A percentile compares a stretch with the other conserved stretches of the same genome.
Conservation (phyloP, 2,329 filamentous ascomycete genomes). For the Hymenoscyphus fraxineus region DNA sequence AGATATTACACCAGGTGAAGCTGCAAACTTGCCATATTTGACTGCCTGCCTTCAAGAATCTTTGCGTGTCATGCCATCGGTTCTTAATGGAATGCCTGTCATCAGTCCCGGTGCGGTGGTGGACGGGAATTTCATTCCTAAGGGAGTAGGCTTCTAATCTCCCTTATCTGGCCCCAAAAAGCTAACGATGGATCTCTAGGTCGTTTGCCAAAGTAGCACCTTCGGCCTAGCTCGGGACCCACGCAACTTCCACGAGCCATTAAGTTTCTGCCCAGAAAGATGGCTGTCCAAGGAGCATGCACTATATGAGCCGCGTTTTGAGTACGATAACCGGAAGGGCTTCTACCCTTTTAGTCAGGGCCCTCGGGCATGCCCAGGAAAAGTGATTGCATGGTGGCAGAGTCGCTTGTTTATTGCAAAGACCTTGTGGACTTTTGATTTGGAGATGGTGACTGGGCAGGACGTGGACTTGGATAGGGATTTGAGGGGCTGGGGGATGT, state of each 20-base stretch:
- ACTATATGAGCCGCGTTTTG: neutral
- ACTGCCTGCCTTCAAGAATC: slow-evolving; percentile 4
- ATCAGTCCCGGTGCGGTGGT: slow-evolving; percentile 8
- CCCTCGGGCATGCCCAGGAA: neutral
- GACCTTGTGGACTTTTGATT: neutral
- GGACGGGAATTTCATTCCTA: slow-evolving; percentile 3
- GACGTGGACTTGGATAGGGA: neutral
- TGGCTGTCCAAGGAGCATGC: neutral
- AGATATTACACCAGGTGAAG: neutral
- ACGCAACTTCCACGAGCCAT: neutral
- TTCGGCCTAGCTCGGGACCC: neutral
- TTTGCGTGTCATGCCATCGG: neutral
- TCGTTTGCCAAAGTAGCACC: neutral
- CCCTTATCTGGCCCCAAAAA: neutral
- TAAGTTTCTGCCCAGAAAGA: neutral
- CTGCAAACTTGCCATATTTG: neutral
- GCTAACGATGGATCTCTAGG: neutral
- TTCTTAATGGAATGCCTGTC: neutral
- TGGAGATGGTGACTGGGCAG: neutral
- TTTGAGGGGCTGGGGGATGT: neutral
- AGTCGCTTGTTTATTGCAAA: neutral
- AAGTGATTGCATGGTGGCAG: neutral
- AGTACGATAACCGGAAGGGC: neutral
- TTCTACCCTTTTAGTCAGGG: neutral
- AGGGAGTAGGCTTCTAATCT: neutral